phyloP scores from a whole-genome alignment of 2,329 filamentous ascomycete genomes.

The Rhynchosporium graminicola region DNA sequence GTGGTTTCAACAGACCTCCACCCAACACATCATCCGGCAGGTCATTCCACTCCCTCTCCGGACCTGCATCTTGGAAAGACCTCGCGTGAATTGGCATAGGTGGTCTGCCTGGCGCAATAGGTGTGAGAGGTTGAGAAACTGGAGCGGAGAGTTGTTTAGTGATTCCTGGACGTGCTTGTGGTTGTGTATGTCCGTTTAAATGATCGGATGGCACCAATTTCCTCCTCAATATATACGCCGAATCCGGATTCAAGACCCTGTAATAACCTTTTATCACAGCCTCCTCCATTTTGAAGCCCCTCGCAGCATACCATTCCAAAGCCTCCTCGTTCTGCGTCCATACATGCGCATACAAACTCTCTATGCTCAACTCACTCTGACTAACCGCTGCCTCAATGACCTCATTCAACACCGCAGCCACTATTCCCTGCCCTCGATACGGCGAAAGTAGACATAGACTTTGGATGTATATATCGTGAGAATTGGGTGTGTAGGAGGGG shows the following conservation, averaged over 20 bases:
- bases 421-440: constrained; percentile 61
- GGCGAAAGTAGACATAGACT: constrained; percentile 64
- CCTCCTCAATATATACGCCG: constrained; percentile 60
- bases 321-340: constrained; percentile 68
- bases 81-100: constrained; percentile 18
- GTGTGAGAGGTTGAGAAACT: constrained; percentile 21
- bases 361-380: constrained; percentile 40
- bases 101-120: constrained; percentile 9
- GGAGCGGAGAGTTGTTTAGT: constrained; percentile 46
- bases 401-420: constrained; percentile 52
- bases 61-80: constrained; percentile 60
- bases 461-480: constrained; percentile 62
- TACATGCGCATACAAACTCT: constrained; percentile 62
- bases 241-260: constrained; percentile 59
- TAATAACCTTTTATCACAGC: constrained; percentile 58
- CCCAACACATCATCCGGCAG: constrained; percentile 57
- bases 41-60: constrained; percentile 67
- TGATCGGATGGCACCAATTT: constrained; percentile 39
- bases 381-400: constrained; percentile 40
- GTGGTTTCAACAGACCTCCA: constrained; percentile 37
- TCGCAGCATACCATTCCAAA: constrained; percentile 60
- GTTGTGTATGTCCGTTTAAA: constrained; percentile 18
- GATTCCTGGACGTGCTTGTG: constrained; percentile 40
- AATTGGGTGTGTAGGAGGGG: constrained; percentile 24
- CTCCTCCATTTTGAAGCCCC: constrained; percentile 55